Evolutionary conservation across 345 rosid species (phyloP), one percentile per base, ranked within the genome.

Genomic region (Aurinia saxatilis): DNA sequence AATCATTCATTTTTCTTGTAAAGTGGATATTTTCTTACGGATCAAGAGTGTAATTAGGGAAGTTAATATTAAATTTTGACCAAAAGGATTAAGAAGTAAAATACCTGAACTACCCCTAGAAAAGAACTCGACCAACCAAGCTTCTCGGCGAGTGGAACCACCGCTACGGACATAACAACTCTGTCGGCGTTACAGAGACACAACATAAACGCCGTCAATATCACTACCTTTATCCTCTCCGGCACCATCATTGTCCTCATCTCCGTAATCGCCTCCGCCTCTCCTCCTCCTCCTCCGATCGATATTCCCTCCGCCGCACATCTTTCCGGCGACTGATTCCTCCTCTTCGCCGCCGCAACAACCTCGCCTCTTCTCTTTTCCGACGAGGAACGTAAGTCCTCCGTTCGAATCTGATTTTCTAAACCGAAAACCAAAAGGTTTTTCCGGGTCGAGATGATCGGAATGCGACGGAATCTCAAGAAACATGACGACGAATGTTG

Each of bases 161-260:
- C 68, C 23, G 99, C 85, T 0, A 92, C 96, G 0, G 99, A 92
- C 99, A 91, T 91, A 5, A 91, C 91, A 21, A 87, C 89, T 36
- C 95, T 71, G 27, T 91, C 98, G 4, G 99, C 98, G 81, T 92
- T 92, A 72, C 97, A 89, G 1, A 92, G 77, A 72, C 97, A 84
- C 97, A 92, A 79, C 14, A 81, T 91, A 25, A 74, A 75, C 16
- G 97, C 97, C 73, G 83, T 70, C 44, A 92, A 51, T 27, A 79
- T 85, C 78, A 81, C 95, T 76, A 92, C 88, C 75, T 87, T 92
- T 18, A 81, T 80, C 77, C 99, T 87, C 82, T 89, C 99, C 29
- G 91, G 78, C 7, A 85, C 63, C 35, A 50, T 66, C 38, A 50
- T 53, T 16, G 37, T 34, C n/a, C 50, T 62, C 8, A 16, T 51